Evolutionary conservation across 257 asterid genomes (phyloP).

Genomic region (Primulina tabacum): DNA sequence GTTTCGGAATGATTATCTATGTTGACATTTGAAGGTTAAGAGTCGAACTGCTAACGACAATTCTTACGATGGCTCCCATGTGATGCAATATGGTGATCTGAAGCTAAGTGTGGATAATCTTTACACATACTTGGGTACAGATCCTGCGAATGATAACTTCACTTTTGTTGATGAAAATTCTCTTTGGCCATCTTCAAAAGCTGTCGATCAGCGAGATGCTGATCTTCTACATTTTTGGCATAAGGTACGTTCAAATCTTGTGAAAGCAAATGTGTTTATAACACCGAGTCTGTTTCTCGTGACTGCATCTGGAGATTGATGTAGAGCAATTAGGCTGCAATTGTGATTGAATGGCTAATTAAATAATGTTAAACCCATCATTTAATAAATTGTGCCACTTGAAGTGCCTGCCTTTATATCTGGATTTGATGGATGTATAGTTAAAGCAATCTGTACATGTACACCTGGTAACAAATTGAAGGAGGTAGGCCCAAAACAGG

Average conservation of each 20-base stretch:
- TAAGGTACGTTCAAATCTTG: slow-evolving; percentile 45
- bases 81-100: slow-evolving; percentile 87
- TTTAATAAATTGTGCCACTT: neutral
- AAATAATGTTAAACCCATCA: slow-evolving; percentile 44
- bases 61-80: slow-evolving; percentile 74
- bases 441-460: slow-evolving; percentile 27
- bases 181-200: slow-evolving; percentile 41
- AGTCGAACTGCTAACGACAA: slow-evolving; percentile 61
- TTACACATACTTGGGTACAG: slow-evolving; percentile 64
- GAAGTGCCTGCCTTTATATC: slow-evolving; percentile 16
- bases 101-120: slow-evolving; percentile 47
- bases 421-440: neutral
- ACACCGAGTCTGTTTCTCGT: neutral
- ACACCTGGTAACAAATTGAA: too few relatives aligned
- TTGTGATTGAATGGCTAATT: neutral
- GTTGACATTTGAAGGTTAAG: slow-evolving; percentile 57
- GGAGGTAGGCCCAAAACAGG: neutral
- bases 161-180: slow-evolving; percentile 57
- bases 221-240: slow-evolving; percentile 92
- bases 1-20: slow-evolving; percentile 25
- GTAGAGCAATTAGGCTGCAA: neutral
- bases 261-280: neutral
- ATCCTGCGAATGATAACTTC: slow-evolving; percentile 77
- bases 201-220: slow-evolving; percentile 87
- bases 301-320: neutral